Evolutionary conservation across 805 yeast genomes (phyloP).

Genomic region (Pichia cabralensis): DNA sequence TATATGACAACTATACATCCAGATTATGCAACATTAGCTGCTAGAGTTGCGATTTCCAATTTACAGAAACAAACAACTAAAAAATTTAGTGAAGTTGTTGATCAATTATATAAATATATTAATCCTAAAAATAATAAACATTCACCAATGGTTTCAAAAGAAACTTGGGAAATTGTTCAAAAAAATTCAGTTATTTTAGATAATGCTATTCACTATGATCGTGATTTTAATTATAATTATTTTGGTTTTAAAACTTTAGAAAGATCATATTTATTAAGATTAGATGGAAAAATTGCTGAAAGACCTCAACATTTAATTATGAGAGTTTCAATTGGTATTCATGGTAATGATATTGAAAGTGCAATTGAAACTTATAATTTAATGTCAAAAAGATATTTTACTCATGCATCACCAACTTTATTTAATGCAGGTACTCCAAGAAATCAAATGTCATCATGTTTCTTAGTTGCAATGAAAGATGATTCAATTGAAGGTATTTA

Average conservation of each 20-base stretch:
- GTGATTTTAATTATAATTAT: conserved; percentile 52
- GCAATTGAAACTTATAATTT: conserved; percentile 48
- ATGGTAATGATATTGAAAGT: conserved; percentile 41
- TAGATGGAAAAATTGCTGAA: conserved; percentile 48
- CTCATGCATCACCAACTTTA: conserved; percentile 54
- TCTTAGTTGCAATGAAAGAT: conserved; percentile 53
- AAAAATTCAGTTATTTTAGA: conserved; percentile 57
- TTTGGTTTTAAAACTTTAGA: conserved; percentile 55
- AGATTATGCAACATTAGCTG: conserved; percentile 92
- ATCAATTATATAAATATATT: conserved; percentile 62
- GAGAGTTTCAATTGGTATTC: conserved; percentile 56
- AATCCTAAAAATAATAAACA: conserved; percentile 70
- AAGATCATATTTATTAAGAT: conserved; percentile 45
- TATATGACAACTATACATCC: conserved; percentile 96
- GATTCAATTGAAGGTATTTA: conserved; percentile 57
- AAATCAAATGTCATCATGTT: conserved; percentile 54
- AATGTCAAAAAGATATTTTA: conserved; percentile 50
- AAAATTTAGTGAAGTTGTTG: conserved; percentile 69
- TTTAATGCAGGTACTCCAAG: conserved; percentile 54
- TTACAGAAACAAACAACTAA: conserved; percentile 91
- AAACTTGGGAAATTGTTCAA: conserved; percentile 52
- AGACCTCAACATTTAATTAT: conserved; percentile 53
- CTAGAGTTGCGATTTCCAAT: conserved; percentile 90
- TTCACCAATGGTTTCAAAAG: conserved; percentile 61
- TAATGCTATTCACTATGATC: conserved; percentile 60